These are phyloP conservation scores for Podospora fimiseda DNA, from an alignment of 495 filamentous ascomycete genomes.

Conservation along the genomic window DNA sequence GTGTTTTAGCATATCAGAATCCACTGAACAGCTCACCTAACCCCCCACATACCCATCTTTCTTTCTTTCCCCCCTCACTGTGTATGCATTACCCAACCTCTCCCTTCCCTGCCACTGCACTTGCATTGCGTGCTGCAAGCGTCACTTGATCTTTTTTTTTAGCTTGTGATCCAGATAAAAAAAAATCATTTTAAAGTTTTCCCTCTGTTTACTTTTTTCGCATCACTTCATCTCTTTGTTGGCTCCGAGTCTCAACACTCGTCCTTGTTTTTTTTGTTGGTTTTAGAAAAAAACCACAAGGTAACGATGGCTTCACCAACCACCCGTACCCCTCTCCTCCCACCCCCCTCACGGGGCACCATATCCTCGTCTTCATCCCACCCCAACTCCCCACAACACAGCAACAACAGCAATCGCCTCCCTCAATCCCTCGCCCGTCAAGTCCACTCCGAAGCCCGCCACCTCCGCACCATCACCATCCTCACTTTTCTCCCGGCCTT, in stretches of 20 bases:
- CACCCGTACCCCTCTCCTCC: too few species aligned
- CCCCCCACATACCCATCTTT: background rate
- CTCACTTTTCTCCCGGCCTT: slow-evolving; percentile 50
- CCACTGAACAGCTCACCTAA: background rate
- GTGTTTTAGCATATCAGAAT: too few species aligned
- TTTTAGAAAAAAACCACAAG: too few species aligned
- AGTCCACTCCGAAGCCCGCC: slow-evolving; percentile 5
- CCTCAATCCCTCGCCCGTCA: background rate
- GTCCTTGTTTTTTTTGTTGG: background rate
- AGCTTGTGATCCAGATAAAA: too few species aligned
- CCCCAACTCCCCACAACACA: too few species aligned
- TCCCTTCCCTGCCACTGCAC: background rate
- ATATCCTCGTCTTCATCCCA: too few species aligned
- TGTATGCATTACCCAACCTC: background rate
- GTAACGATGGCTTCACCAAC: too few species aligned
- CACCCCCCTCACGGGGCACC: too few species aligned
- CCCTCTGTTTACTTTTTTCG: background rate
- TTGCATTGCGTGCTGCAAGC: background rate
- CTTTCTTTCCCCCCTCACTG: background rate
- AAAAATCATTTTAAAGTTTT: too few species aligned
- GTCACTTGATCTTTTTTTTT: background rate
- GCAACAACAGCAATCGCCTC: background rate
- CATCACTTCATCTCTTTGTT: background rate
- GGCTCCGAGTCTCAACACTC: background rate
- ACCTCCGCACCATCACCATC: slow-evolving; percentile 36